phyloP scores from a whole-genome alignment of 176 grass and related monocot species.

The Pontederia paniculata region DNA sequence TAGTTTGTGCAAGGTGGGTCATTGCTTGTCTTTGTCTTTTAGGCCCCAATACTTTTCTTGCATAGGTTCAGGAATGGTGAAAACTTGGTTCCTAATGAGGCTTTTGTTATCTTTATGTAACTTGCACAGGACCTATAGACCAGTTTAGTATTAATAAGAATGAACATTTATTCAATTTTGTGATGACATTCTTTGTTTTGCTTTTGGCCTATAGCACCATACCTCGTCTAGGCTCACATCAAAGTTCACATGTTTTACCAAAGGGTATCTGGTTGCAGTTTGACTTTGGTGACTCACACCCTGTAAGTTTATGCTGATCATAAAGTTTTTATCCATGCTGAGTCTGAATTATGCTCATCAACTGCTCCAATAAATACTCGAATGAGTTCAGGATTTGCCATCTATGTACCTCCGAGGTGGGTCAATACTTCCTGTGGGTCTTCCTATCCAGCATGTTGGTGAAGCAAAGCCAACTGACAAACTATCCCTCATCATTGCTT shows the following conservation, averaged over 20 bases:
- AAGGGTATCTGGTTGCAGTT: constrained; percentile 71
- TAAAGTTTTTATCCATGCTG: constrained; percentile 2
- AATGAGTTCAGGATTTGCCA: constrained; percentile 59
- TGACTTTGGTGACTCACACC: constrained; percentile 87
- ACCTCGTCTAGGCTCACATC: constrained; percentile 58
- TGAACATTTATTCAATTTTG: too few species aligned
- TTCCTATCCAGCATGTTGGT: constrained; percentile 62
- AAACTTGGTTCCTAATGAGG: too few species aligned
- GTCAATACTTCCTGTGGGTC: constrained; percentile 74
- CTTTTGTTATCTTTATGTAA: too few species aligned
- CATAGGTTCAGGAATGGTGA: too few species aligned
- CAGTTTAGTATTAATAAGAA: too few species aligned
- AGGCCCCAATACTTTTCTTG: too few species aligned
- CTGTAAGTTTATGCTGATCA: constrained; percentile 42
- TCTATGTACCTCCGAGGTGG: constrained; percentile 73
- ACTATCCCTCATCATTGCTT: constrained; percentile 61
- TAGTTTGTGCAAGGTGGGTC: constrained; percentile 73
- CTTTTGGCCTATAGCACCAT: constrained; percentile 44
- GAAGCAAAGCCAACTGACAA: constrained; percentile 81
- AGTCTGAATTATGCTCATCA: not conserved
- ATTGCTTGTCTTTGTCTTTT: too few species aligned
- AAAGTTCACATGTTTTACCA: constrained; percentile 51
- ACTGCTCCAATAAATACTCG: not conserved
- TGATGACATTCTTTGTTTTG: not conserved
- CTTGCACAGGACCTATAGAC: too few species aligned